phyloP scores from a whole-genome alignment of 1,284 basidiomycete species.

The Trichosporon ovoides region DNA sequence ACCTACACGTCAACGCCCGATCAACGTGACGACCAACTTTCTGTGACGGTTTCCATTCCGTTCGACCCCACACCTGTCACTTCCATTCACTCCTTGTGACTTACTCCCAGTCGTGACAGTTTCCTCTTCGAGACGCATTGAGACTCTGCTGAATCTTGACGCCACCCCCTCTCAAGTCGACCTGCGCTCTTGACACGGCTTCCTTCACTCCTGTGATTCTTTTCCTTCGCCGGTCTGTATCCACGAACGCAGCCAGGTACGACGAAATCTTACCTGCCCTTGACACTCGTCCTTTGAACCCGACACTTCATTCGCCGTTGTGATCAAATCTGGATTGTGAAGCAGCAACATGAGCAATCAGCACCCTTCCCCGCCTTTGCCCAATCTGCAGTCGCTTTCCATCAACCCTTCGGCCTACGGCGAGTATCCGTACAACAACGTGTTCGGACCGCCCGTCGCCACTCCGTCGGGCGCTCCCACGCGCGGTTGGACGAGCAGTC shows the following conservation, averaged over 20 bases:
- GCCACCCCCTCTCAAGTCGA: neutral
- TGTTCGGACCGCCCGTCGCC: slow-evolving; percentile 40
- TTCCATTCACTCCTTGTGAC: neutral
- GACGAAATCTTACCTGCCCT: neutral
- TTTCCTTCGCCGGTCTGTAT: neutral
- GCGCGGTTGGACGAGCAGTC: slow-evolving; percentile 27
- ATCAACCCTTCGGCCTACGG: slow-evolving; percentile 33
- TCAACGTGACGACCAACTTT: slow-evolving; percentile 4
- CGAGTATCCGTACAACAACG: slow-evolving; percentile 42
- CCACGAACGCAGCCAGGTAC: neutral
- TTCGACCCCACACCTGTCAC: neutral
- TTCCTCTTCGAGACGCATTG: neutral
- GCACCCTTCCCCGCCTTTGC: slow-evolving; percentile 38
- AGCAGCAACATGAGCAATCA: slow-evolving; percentile 19
- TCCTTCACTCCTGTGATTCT: neutral
- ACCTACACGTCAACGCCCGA: neutral
- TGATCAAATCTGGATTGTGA: neutral
- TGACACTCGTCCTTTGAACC: neutral
- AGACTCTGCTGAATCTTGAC: neutral
- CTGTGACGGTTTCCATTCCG: neutral
- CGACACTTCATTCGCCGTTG: too few relatives aligned
- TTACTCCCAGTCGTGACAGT: neutral
- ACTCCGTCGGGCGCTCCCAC: slow-evolving; percentile 23
- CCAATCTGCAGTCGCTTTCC: slow-evolving; percentile 37
- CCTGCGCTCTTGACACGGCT: too few relatives aligned